Evolutionary conservation across 2,329 filamentous ascomycete species (phyloP).

Genomic region (Cryphonectria radicalis): DNA sequence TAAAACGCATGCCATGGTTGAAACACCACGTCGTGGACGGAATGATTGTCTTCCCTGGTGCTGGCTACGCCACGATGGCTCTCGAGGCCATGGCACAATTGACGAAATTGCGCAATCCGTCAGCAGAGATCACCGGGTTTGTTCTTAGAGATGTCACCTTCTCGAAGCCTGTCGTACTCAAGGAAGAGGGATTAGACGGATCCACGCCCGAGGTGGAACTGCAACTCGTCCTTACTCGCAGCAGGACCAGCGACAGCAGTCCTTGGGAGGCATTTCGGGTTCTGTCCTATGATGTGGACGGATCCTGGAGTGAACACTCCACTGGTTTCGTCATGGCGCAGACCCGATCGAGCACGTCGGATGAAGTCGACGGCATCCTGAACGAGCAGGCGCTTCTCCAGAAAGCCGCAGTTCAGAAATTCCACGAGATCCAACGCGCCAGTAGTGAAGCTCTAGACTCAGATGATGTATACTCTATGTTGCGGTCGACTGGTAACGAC

Average conservation of each 20-base stretch:
- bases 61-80: conserved; percentile 14
- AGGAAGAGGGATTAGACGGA: background rate
- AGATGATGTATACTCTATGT: background rate
- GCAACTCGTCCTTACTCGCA: conserved; percentile 15
- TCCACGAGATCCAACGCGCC: conserved; percentile 10
- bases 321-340: conserved; percentile 5
- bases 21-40: conserved; percentile 12
- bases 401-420: background rate
- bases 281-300: conserved; percentile 5
- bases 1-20: conserved; percentile 11
- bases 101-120: background rate
- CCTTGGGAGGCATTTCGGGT: conserved; percentile 19
- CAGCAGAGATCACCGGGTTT: background rate
- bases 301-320: conserved; percentile 18
- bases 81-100: conserved; percentile 15
- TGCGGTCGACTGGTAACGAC: conserved; percentile 20
- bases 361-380: conserved; percentile 4
- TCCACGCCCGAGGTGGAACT: conserved; percentile 17
- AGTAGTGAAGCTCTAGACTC: background rate
- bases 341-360: background rate
- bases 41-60: conserved; percentile 13
- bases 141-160: conserved; percentile 12
- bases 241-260: conserved; percentile 4
- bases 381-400: background rate
- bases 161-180: conserved; percentile 16